Percentiles rank a stretch among this genome's conserved stretches.
Evolutionary conservation across 2,329 filamentous ascomycete species (phyloP).

Genomic region (Ploettnerulaceae sp.): DNA sequence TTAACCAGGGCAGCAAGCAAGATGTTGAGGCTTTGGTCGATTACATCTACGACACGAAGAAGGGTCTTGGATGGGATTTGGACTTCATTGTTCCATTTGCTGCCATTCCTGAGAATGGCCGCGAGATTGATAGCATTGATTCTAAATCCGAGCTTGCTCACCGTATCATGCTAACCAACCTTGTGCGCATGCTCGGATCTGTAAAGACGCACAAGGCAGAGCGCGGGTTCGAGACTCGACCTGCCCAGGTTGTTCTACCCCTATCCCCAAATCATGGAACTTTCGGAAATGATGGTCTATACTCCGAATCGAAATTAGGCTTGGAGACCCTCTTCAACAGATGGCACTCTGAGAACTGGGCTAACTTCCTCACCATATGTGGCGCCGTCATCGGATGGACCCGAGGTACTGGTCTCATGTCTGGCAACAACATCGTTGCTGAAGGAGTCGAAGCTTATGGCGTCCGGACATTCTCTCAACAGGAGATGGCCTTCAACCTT

Average conservation of each 20-base stretch:
- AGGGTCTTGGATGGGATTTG: slow-evolving; percentile 94
- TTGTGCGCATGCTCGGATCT: slow-evolving; percentile 81
- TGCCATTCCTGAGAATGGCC: slow-evolving; percentile 94
- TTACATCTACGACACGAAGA: slow-evolving; percentile 96
- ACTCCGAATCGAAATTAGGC: slow-evolving; percentile 96
- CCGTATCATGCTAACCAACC: slow-evolving; percentile 97
- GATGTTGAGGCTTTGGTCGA: slow-evolving; percentile 90
- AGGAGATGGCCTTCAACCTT: slow-evolving; percentile 99
- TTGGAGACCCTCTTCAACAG: slow-evolving; percentile 97
- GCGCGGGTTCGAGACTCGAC: slow-evolving; percentile 87
- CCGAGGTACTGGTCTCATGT: slow-evolving; percentile 96
- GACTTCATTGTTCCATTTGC: slow-evolving; percentile 96
- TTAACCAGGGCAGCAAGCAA: slow-evolving; percentile 98
- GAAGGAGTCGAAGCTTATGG: slow-evolving; percentile 96
- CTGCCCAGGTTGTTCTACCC: slow-evolving; percentile 92
- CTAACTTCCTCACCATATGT: slow-evolving; percentile 95
- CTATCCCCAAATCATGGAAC: slow-evolving; percentile 98
- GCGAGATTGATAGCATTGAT: slow-evolving; percentile 94
- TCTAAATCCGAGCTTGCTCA: slow-evolving; percentile 97
- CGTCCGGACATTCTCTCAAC: slow-evolving; percentile 96
- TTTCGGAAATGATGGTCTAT: slow-evolving; percentile 95
- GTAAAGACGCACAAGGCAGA: slow-evolving; percentile 89
- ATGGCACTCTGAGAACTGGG: slow-evolving; percentile 97
- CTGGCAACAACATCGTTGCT: slow-evolving; percentile 93
- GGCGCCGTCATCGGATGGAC: slow-evolving; percentile 99